phyloP scores from a whole-genome alignment of 768 basidiomycete genomes.

The Amanita molliuscula region DNA sequence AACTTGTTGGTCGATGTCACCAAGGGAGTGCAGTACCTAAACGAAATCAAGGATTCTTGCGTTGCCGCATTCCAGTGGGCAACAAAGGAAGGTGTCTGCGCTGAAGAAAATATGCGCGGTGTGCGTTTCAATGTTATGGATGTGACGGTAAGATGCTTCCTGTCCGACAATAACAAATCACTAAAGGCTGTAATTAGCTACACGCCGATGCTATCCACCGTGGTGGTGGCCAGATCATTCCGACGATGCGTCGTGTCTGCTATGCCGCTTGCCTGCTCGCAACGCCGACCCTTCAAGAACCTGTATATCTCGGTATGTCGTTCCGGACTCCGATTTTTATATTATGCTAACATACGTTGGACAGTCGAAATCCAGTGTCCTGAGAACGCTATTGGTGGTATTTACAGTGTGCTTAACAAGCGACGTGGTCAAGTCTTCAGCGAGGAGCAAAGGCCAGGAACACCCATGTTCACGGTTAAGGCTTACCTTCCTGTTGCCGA shows the following conservation, averaged over 20 bases:
- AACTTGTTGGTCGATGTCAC: conserved; percentile 97
- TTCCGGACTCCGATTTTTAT: background rate
- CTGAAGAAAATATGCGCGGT: conserved; percentile 99
- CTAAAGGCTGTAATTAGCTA: conserved; percentile 36
- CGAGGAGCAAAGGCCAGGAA: conserved; percentile 93
- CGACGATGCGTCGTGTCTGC: conserved; percentile 90
- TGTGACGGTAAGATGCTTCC: conserved; percentile 61
- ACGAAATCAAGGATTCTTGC: conserved; percentile 99
- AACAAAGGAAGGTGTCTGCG: conserved; percentile 93
- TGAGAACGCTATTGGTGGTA: conserved; percentile 94
- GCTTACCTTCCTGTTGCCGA: conserved; percentile 88
- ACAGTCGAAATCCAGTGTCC: conserved; percentile 97
- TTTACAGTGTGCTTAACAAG: conserved; percentile 90
- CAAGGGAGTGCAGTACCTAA: conserved; percentile 98
- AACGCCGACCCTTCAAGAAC: conserved; percentile 87
- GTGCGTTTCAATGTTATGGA: conserved; percentile 92
- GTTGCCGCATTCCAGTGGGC: conserved; percentile 99
- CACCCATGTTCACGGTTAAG: conserved; percentile 99
- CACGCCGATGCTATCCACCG: conserved; percentile 99
- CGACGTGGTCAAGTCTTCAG: conserved; percentile 98
- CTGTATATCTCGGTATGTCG: conserved; percentile 77
- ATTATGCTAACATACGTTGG: conserved; percentile 4
- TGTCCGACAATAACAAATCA: background rate
- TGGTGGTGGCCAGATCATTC: conserved; percentile 98
- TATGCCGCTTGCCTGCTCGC: conserved; percentile 95